Evolutionary conservation across 2,329 filamentous ascomycete species (phyloP).

Genomic region (Trichoderma sp.): DNA sequence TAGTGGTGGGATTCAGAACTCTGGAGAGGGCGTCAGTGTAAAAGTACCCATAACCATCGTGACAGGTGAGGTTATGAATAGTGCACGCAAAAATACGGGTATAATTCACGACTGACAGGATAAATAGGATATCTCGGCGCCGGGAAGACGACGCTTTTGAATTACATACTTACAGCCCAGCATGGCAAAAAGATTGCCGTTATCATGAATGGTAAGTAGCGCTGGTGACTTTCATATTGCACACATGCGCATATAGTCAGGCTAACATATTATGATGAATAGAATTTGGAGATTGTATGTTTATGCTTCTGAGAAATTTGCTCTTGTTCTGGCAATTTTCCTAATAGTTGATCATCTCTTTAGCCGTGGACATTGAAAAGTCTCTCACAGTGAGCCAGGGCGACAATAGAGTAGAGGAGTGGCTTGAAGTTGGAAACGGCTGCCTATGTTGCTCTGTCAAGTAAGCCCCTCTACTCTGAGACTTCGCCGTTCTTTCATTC

Average conservation of each 20-base stretch:
- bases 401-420: constrained; percentile 83
- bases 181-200: constrained; percentile 99
- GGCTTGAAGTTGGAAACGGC: constrained; percentile 93
- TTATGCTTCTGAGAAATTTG: constrained; percentile 23
- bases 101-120: not conserved
- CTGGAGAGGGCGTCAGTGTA: constrained; percentile 53
- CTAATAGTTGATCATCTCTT: constrained; percentile 21
- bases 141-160: constrained; percentile 91
- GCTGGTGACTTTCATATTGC: not conserved
- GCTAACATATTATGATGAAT: not conserved
- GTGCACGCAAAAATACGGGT: not conserved
- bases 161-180: constrained; percentile 91
- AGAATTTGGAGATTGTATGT: constrained; percentile 82
- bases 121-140: constrained; percentile 82
- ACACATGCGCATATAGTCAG: not conserved
- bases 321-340: not conserved
- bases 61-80: constrained; percentile 56
- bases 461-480: constrained; percentile 44
- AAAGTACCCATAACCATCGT: constrained; percentile 86
- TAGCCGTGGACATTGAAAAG: constrained; percentile 92
- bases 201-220: constrained; percentile 77
- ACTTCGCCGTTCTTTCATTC: not conserved
- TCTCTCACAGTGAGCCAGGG: constrained; percentile 87
- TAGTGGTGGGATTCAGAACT: constrained; percentile 37
- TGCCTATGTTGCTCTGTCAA: constrained; percentile 99